Conservation (phyloP, 345 rosid species). For the Lagerstroemia speciosa region DNA sequence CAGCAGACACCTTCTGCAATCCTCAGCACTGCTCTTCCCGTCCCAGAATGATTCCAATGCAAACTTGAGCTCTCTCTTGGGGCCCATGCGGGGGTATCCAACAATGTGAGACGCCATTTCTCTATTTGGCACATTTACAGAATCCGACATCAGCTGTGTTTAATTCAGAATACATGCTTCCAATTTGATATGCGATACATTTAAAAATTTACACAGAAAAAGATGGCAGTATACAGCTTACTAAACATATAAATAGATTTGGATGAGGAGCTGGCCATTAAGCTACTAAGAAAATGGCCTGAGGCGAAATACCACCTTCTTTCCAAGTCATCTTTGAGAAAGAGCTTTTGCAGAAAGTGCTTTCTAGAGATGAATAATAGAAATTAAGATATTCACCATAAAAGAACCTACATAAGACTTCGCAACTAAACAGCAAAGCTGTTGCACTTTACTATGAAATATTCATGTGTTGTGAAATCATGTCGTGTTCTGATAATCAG, state of each 20-base stretch:
- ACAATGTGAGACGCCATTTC: conserved; percentile 94
- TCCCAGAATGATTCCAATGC: conserved; percentile 99
- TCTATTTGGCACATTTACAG: conserved; percentile 15
- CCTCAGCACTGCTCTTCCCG: conserved; percentile 81
- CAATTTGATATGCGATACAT: neutral
- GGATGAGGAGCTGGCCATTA: neutral
- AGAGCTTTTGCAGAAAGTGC: neutral
- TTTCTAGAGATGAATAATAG: neutral
- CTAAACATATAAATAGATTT: neutral
- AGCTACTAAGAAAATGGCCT: neutral
- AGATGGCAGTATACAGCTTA: neutral
- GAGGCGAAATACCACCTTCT: neutral
- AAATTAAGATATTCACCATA: neutral
- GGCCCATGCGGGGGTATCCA: conserved; percentile 99
- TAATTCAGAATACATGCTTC: neutral
- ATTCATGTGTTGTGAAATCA: neutral
- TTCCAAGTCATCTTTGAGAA: neutral
- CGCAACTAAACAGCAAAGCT: neutral
- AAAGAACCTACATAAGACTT: neutral
- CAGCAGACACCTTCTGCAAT: conserved; percentile 81
- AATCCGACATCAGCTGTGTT: neutral
- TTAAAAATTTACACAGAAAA: neutral
- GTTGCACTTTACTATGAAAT: neutral
- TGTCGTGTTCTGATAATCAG: neutral
- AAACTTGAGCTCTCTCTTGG: conserved; percentile 96